These are phyloP conservation scores for Teratosphaeria zuluensis DNA, from an alignment of 2,329 filamentous ascomycete genomes.

Conservation along the genomic window DNA sequence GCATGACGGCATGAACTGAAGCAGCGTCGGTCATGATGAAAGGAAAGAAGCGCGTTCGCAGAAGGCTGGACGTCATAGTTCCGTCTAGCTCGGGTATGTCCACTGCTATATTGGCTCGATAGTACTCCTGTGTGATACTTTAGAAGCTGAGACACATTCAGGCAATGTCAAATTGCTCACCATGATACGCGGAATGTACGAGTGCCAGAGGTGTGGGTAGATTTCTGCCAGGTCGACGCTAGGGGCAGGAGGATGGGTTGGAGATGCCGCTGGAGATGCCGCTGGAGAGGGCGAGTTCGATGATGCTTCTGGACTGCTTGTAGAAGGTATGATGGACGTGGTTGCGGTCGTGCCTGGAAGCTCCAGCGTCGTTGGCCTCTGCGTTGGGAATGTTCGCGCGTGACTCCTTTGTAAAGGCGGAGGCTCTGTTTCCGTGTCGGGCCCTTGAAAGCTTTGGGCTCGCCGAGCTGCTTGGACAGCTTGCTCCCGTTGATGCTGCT, in stretches of 20 bases:
- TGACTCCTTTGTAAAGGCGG: neutral
- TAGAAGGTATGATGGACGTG: constrained; percentile 2
- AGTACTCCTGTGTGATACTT: constrained; percentile 17
- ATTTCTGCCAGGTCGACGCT: constrained; percentile 21
- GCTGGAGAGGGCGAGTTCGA: constrained; percentile 12
- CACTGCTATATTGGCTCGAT: constrained; percentile 28
- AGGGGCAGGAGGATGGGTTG: constrained; percentile 10
- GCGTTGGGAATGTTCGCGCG: constrained; percentile 5
- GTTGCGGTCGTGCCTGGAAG: neutral
- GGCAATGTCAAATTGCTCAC: constrained; percentile 5
- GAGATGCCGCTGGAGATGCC: constrained; percentile 14
- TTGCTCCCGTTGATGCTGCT: constrained; percentile 22
- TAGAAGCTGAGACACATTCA: neutral
- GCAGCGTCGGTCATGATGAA: constrained; percentile 33
- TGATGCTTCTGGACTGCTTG: constrained; percentile 16
- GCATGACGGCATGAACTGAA: constrained; percentile 32
- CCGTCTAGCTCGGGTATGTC: constrained; percentile 35
- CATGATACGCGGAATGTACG: constrained; percentile 25
- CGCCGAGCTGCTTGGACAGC: constrained; percentile 13
- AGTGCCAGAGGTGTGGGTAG: constrained; percentile 30
- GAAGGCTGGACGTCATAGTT: constrained; percentile 22
- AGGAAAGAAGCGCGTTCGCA: constrained; percentile 33
- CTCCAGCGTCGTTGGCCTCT: constrained; percentile 10
- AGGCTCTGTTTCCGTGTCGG: neutral
- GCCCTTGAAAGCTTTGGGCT: constrained; percentile 9